Evolutionary conservation across 1,139 yeast genomes (phyloP).

Genomic region (Lodderomyces metapsilosis): DNA sequence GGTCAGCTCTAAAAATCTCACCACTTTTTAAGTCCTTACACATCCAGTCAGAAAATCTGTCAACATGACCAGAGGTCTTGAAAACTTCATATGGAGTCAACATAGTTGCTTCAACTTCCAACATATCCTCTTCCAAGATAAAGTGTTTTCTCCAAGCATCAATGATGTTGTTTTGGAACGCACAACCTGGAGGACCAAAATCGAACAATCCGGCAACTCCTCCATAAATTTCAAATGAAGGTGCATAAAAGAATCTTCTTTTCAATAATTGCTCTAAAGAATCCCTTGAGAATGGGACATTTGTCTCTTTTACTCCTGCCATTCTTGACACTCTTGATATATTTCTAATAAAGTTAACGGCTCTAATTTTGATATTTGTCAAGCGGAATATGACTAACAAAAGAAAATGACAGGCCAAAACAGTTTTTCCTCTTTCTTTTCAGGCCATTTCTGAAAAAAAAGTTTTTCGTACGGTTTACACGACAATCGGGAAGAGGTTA

Average conservation of each 20-base stretch:
- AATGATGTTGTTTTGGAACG: conserved; percentile 91
- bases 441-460: background rate
- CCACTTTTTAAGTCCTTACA: conserved; percentile 94
- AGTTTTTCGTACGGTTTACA: background rate
- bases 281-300: conserved; percentile 71
- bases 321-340: conserved; percentile 15
- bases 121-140: conserved; percentile 96
- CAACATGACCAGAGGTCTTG: conserved; percentile 98
- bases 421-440: conserved; percentile 1
- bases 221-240: conserved; percentile 95
- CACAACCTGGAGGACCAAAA: conserved; percentile 99
- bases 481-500: background rate
- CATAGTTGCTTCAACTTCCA: conserved; percentile 97
- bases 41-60: conserved; percentile 99
- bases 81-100: conserved; percentile 96
- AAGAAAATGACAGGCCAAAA: background rate
- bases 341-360: background rate
- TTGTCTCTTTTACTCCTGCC: conserved; percentile 26
- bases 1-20: conserved; percentile 98
- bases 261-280: conserved; percentile 85
- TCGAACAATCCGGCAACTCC: conserved; percentile 98
- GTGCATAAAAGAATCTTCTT: conserved; percentile 96
- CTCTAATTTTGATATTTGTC: background rate
- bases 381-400: conserved; percentile 1
- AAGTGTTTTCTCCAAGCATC: conserved; percentile 98